Base-by-base conservation (phyloP, 1,139 yeast genomes). In the Debaryomycetaceae sp. region DNA sequence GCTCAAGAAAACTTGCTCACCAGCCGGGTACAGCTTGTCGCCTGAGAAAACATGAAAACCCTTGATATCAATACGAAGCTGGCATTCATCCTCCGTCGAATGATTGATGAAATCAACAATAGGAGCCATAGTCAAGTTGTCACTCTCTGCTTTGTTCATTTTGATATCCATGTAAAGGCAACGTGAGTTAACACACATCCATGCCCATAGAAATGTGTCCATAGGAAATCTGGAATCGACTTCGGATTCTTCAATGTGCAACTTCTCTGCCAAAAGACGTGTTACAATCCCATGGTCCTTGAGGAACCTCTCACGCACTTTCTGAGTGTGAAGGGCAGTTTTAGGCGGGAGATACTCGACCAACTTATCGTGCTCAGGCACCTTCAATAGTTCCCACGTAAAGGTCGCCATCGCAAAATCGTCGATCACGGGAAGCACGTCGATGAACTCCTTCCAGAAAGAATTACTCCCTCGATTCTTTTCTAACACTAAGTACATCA, bases 141-240 rank as follows among this genome's bases (percentile, higher is more conserved):
- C 90, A 55, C 75, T 42, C 46, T 66, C 39, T 57, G 64, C 59
- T 55, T 69, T 66, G 39, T 78, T 73, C 42, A 75, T 73, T 0
- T 87, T 83, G 2, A 88, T 65, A 5, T 78, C 75, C 84, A 86
- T 84, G 60, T 88, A 91, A 9, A 93, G 68, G 59, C 98, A 91
- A 65, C 99, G 84, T 1, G 97, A 86, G 60, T 93, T 93, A 42
- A 91, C 87, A 58, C 93, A 83, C 54, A 87, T 72, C 95, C 97
- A 91, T 0, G 87, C 80, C 79, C 89, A 81, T 17, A 82, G 57
- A 52, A 76, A 84, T 11, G 56, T 56, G 1, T 55, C 54, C 7
- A 52, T 47, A 1, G 58, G 51, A 2, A 61, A 38, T 6, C 8
- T 34, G 5, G 14, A 35, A 39, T 47, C 47, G 9, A 46, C 24